A percentile compares a stretch with the other conserved stretches of the same genome.
Conservation (phyloP, 2,329 filamentous ascomycete genomes). For the Claviceps sorghi region DNA sequence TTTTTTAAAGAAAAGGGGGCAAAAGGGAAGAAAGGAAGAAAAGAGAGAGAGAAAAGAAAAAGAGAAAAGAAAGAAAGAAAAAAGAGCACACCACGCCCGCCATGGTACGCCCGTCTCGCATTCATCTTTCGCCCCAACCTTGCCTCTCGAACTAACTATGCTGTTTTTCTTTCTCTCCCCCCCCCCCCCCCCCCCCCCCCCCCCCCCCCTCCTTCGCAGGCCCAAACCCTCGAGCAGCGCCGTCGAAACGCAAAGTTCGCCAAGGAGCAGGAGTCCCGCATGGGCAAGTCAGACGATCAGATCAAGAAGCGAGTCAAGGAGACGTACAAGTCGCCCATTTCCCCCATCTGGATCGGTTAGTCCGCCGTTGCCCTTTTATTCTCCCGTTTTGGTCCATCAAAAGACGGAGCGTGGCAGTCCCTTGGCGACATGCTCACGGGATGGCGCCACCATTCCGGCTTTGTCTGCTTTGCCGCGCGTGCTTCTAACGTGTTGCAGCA, state of each 20-base stretch:
- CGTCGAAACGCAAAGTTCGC: conserved; percentile 67
- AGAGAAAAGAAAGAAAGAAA: no score
- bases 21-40: neutral
- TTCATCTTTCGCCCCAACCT: neutral
- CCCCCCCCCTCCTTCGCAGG: conserved; percentile 29
- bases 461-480: no score
- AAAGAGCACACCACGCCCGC: no score
- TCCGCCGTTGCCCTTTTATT: conserved; percentile 5
- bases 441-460: no score
- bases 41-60: neutral
- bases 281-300: conserved; percentile 56
- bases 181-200: no score
- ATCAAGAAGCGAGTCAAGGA: conserved; percentile 47
- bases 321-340: conserved; percentile 44
- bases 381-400: neutral
- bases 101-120: neutral
- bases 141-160: neutral
- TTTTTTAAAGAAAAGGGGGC: no score
- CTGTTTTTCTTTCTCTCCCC: no score
- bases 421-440: neutral
- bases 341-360: conserved; percentile 49
- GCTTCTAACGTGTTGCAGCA: conserved; percentile 18
- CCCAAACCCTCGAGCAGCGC: conserved; percentile 74
- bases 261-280: conserved; percentile 56
- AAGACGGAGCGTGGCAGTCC: neutral